Evolutionary conservation across 2,329 filamentous ascomycete species (phyloP).

Genomic region (Helicocarpus griseus): DNA sequence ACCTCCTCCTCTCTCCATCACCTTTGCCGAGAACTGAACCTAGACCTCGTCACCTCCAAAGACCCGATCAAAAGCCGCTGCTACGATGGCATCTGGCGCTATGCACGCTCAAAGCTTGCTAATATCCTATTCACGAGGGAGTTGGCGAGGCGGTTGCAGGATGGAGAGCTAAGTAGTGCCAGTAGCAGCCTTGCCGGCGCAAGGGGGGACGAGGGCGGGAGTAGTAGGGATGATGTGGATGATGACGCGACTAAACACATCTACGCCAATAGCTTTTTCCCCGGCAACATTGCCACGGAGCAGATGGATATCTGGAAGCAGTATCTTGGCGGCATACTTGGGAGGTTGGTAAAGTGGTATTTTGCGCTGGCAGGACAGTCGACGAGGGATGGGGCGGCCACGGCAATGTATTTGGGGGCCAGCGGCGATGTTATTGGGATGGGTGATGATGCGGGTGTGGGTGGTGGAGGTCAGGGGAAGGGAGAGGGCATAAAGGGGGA

Average conservation of each 20-base stretch:
- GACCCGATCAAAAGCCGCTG: constrained; percentile 15
- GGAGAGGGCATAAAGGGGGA: constrained; percentile 17
- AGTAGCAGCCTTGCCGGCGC: too few relatives aligned
- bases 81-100: constrained; percentile 22
- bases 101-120: constrained; percentile 24
- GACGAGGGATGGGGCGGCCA: constrained; percentile 20
- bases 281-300: constrained; percentile 25
- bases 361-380: constrained; percentile 19
- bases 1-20: constrained; percentile 26
- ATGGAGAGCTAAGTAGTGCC: background rate
- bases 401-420: constrained; percentile 22
- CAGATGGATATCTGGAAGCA: constrained; percentile 22
- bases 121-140: constrained; percentile 25
- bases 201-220: too few relatives aligned
- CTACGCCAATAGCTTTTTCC: constrained; percentile 24
- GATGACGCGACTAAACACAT: constrained; percentile 16
- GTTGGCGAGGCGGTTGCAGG: constrained; percentile 17
- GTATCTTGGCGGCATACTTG: constrained; percentile 17
- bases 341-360: constrained; percentile 14
- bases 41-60: constrained; percentile 19
- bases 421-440: constrained; percentile 17
- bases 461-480: too few relatives aligned
- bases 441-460: too few relatives aligned
- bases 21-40: constrained; percentile 19
- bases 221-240: constrained; percentile 3